phyloP scores from a whole-genome alignment of 192 early-diverging fungal species.

The Thamnidium elegans region DNA sequence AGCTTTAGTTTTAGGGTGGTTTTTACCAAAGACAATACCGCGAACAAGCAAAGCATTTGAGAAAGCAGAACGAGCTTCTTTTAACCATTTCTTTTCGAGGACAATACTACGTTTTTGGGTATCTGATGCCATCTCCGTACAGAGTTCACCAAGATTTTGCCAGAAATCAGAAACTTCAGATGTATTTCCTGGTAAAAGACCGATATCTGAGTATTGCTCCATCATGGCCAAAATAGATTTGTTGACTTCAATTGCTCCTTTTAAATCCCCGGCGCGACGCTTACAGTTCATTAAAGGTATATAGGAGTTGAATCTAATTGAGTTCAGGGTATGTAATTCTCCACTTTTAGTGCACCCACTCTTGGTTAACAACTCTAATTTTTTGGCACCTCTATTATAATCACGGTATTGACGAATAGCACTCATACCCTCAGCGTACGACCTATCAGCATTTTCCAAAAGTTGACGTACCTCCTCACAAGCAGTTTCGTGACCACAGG shows the following conservation, averaged over 20 bases:
- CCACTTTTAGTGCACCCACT: conserved; percentile 41
- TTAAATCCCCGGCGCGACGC: conserved; percentile 25
- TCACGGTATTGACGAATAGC: conserved; percentile 42
- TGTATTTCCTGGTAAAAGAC: conserved; percentile 51
- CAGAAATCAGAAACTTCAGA: conserved; percentile 59
- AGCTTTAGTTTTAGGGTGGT: conserved; percentile 38
- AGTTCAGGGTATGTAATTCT: conserved; percentile 50
- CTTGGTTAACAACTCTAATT: conserved; percentile 46
- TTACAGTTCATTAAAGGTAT: conserved; percentile 39
- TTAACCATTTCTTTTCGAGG: conserved; percentile 29
- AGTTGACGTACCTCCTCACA: neutral
- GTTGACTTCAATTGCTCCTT: conserved; percentile 33
- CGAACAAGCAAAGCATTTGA: conserved; percentile 25
- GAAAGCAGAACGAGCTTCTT: conserved; percentile 40
- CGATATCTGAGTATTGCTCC: conserved; percentile 27
- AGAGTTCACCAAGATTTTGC: conserved; percentile 54
- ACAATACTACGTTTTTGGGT: neutral
- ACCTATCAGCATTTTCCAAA: conserved; percentile 25
- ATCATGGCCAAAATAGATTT: conserved; percentile 44
- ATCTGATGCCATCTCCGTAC: conserved; percentile 50
- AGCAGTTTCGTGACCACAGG: conserved; percentile 42
- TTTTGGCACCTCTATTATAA: conserved; percentile 35
- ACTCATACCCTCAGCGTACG: conserved; percentile 41
- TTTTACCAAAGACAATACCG: conserved; percentile 36
- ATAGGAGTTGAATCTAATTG: conserved; percentile 38